Evolutionary conservation across 1,284 basidiomycete genomes (phyloP).

Genomic region (Pseudozyma tsukubaensis): DNA sequence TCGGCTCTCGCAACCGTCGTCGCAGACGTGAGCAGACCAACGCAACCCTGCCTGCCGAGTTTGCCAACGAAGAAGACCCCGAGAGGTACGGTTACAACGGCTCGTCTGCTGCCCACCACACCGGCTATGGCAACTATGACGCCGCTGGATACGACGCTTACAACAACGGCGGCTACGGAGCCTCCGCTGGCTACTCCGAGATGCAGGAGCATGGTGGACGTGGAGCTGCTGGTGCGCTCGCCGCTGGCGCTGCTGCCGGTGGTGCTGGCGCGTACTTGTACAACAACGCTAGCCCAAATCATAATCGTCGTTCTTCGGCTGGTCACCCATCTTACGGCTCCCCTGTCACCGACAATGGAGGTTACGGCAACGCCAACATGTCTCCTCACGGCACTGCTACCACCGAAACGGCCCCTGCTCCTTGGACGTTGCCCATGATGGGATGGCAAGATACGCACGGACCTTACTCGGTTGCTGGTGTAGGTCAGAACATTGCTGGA

Average conservation of each 20-base stretch:
- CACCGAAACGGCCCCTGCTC: slow-evolving; percentile 31
- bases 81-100: slow-evolving; percentile 37
- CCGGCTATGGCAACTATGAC: slow-evolving; percentile 25
- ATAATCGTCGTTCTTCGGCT: slow-evolving; percentile 32
- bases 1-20: slow-evolving; percentile 24
- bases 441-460: slow-evolving; percentile 41
- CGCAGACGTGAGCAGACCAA: slow-evolving; percentile 27
- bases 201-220: slow-evolving; percentile 32
- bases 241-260: slow-evolving; percentile 43
- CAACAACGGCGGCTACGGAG: slow-evolving; percentile 10
- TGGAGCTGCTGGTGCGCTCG: slow-evolving; percentile 32
- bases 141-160: slow-evolving; percentile 9
- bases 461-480: slow-evolving; percentile 38
- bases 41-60: slow-evolving; percentile 49
- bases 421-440: slow-evolving; percentile 46
- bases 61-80: slow-evolving; percentile 46
- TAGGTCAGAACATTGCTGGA: slow-evolving; percentile 26
- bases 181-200: slow-evolving; percentile 22
- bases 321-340: slow-evolving; percentile 21
- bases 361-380: slow-evolving; percentile 29
- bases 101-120: slow-evolving; percentile 25
- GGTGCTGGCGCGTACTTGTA: slow-evolving; percentile 31
- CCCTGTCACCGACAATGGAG: background rate
- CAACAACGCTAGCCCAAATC: slow-evolving; percentile 22
- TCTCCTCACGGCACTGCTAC: slow-evolving; percentile 24